Conservation (phyloP, 2,329 filamentous ascomycete species). For the Cercospora berteroae region DNA sequence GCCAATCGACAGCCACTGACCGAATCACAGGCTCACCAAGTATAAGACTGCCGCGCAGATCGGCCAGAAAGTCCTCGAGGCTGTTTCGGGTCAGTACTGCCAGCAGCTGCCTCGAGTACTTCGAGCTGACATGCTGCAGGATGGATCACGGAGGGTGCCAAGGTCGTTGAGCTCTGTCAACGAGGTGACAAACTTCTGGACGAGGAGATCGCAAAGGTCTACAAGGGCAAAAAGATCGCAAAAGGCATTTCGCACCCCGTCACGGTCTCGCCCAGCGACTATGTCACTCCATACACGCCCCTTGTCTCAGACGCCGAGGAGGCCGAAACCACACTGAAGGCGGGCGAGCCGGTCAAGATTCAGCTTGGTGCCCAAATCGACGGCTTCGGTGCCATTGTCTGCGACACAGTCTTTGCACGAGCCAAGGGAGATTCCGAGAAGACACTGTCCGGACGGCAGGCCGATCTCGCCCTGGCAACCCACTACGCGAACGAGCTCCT, state of each 20-base stretch:
- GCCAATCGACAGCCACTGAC: slow-evolving; percentile 73
- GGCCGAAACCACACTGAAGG: slow-evolving; percentile 74
- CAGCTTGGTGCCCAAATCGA: slow-evolving; percentile 99
- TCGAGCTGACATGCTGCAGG: slow-evolving; percentile 42
- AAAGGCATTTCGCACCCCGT: slow-evolving; percentile 96
- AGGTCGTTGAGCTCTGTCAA: slow-evolving; percentile 92
- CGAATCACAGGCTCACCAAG: slow-evolving; percentile 95
- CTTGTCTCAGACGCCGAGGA: slow-evolving; percentile 83
- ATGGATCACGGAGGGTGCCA: slow-evolving; percentile 77
- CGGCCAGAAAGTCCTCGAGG: slow-evolving; percentile 90
- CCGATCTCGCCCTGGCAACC: slow-evolving; percentile 85
- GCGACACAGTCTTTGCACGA: slow-evolving; percentile 80
- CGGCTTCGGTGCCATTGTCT: slow-evolving; percentile 93
- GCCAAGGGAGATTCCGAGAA: slow-evolving; percentile 50
- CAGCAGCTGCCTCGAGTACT: background rate
- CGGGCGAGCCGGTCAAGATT: slow-evolving; percentile 89
- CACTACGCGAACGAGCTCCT: slow-evolving; percentile 96
- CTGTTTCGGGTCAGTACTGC: slow-evolving; percentile 61
- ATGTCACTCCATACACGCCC: slow-evolving; percentile 95
- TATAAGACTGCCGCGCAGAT: slow-evolving; percentile 97
- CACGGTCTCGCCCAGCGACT: slow-evolving; percentile 89
- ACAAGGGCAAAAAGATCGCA: slow-evolving; percentile 93
- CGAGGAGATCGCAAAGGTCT: slow-evolving; percentile 92
- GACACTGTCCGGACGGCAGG: slow-evolving; percentile 67
- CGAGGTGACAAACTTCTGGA: slow-evolving; percentile 92